A percentile compares a stretch with the other conserved stretches of the same genome.
phyloP scores from a whole-genome alignment of 2,329 filamentous ascomycete genomes.

The Penicillium frequentans region DNA sequence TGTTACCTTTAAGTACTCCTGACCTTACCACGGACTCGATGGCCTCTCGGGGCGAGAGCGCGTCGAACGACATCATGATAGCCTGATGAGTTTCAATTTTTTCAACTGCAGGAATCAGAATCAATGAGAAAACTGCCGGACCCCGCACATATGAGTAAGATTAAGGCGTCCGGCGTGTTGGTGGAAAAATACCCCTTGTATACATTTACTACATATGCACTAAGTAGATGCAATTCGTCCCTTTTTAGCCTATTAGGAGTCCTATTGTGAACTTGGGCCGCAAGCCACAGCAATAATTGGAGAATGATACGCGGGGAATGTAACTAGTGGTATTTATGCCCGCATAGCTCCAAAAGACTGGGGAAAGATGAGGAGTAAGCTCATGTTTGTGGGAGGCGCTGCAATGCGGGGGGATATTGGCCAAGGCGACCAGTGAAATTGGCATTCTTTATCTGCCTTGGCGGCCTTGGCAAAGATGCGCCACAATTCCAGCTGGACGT shows the following conservation, averaged over 20 bases:
- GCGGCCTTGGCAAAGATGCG: slow-evolving; percentile 1
- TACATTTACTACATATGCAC: too few species aligned
- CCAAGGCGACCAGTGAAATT: slow-evolving; percentile 5
- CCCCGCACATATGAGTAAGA: too few species aligned
- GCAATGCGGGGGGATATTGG: background rate
- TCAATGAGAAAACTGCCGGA: background rate
- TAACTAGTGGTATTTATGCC: background rate
- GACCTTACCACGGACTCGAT: slow-evolving; percentile 52
- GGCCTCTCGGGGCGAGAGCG: slow-evolving; percentile 51
- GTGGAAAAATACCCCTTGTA: too few species aligned
- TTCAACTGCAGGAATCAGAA: background rate
- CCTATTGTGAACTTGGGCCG: background rate
- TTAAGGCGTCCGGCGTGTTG: too few species aligned
- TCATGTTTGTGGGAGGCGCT: background rate
- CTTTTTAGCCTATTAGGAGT: too few species aligned
- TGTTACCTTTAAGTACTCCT: slow-evolving; percentile 54
- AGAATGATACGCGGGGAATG: background rate
- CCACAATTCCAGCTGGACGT: background rate
- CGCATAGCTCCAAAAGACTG: background rate
- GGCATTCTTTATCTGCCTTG: slow-evolving; percentile 9
- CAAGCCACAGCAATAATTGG: background rate
- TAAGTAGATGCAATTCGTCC: too few species aligned
- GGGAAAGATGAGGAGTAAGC: background rate
- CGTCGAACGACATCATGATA: slow-evolving; percentile 29
- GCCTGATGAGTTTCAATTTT: background rate